Percentiles rank a stretch among this genome's conserved stretches.
phyloP scores from a whole-genome alignment of 2,329 filamentous ascomycete species.

The Aureobasidium sp. region DNA sequence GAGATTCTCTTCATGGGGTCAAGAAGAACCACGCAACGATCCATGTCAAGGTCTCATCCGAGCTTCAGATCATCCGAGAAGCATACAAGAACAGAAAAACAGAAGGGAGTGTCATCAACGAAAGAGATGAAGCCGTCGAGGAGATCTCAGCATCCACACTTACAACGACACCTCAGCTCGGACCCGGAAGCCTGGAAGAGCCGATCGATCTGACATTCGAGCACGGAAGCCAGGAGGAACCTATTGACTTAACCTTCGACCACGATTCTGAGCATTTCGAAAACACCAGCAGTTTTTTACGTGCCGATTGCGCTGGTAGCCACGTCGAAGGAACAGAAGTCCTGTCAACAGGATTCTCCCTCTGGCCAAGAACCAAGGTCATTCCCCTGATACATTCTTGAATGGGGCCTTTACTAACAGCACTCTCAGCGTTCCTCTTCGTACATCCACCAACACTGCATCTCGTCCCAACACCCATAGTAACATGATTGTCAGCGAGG shows the following conservation, averaged over 20 bases:
- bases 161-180: not conserved
- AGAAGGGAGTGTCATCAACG: not conserved
- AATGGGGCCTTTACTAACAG: not conserved
- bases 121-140: not conserved
- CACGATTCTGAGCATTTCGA: not conserved
- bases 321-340: not conserved
- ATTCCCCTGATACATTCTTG: too few species aligned
- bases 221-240: not conserved
- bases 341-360: not conserved
- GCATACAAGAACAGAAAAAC: not conserved
- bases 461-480: not conserved
- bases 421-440: not conserved
- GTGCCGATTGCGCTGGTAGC: not conserved
- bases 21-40: conserved; percentile 22
- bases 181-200: not conserved
- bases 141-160: not conserved
- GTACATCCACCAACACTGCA: not conserved
- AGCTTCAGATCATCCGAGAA: not conserved
- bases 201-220: not conserved
- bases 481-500: not conserved
- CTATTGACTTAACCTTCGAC: not conserved
- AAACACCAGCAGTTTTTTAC: not conserved
- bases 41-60: not conserved
- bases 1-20: not conserved
- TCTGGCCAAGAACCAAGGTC: not conserved